Percentiles rank a stretch among this genome's conserved stretches.
Evolutionary conservation across 345 rosid genomes (phyloP).

Genomic region (Populus tremula): DNA sequence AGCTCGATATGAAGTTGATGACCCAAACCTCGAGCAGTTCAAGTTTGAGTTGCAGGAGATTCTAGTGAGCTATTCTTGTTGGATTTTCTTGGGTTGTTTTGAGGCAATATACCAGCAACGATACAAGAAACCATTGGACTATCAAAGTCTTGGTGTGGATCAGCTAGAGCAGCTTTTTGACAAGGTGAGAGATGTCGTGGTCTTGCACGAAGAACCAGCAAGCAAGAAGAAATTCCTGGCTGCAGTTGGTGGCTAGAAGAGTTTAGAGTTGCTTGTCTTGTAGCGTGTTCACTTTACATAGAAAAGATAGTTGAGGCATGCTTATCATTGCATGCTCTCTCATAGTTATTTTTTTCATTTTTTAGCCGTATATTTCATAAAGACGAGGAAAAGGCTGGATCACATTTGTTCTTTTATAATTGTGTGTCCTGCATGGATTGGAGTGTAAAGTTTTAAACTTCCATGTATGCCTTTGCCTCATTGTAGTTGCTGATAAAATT

Average conservation of each 20-base stretch:
- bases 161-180: conserved; percentile 71
- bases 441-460: not conserved
- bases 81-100: conserved; percentile 64
- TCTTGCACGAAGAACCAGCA: conserved; percentile 40
- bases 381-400: conserved; percentile 6
- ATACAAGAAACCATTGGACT: conserved; percentile 69
- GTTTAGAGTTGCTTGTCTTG: not conserved
- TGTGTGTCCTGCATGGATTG: conserved; percentile 15
- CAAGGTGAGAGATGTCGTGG: conserved; percentile 63
- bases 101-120: conserved; percentile 78
- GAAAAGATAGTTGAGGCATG: not conserved
- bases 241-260: conserved; percentile 40
- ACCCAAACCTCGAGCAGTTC: conserved; percentile 52
- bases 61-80: conserved; percentile 77
- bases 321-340: not conserved
- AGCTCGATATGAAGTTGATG: conserved; percentile 28
- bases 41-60: conserved; percentile 81
- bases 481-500: not conserved
- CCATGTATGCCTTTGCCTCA: conserved; percentile 16
- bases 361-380: not conserved
- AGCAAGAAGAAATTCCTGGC: conserved; percentile 56
- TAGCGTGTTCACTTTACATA: not conserved
- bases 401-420: not conserved
- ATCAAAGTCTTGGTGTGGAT: conserved; percentile 52
- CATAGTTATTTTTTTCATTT: not conserved